These are phyloP conservation scores for Phytophthora syringae DNA, from an alignment of 352 stramenopile genomes.

Conservation along the genomic window DNA sequence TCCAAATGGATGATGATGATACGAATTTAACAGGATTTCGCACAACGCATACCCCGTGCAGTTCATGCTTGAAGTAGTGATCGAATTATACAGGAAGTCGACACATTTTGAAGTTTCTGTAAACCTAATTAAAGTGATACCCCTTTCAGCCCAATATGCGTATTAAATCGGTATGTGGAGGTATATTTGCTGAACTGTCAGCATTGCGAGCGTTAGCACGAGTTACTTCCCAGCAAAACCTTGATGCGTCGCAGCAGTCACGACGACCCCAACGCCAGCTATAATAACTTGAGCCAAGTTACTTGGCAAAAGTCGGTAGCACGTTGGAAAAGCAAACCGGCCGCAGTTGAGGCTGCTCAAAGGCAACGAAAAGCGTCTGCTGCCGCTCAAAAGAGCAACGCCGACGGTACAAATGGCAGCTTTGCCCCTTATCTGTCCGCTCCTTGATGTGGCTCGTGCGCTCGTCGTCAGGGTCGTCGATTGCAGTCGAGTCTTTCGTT, in stretches of 20 bases:
- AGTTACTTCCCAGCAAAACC: slow-evolving; percentile 15
- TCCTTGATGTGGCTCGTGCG: slow-evolving; percentile 25
- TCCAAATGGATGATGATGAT: background rate
- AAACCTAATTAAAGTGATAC: background rate
- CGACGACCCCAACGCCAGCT: background rate
- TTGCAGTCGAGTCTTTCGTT: slow-evolving; percentile 1
- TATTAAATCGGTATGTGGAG: background rate
- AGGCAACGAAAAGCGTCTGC: slow-evolving; percentile 23
- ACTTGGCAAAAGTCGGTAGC: background rate
- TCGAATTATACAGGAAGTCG: background rate
- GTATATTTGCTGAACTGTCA: background rate
- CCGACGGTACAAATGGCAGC: slow-evolving; percentile 16
- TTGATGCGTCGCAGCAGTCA: slow-evolving; percentile 3
- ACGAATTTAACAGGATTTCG: background rate
- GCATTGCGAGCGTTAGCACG: background rate
- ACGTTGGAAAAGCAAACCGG: no score
- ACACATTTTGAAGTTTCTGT: background rate
- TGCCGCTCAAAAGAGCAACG: slow-evolving; percentile 5
- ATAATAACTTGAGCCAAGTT: no score
- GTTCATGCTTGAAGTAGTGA: background rate
- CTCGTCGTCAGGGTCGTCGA: no score
- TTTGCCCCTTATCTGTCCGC: slow-evolving; percentile 20
- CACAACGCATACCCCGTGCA: background rate
- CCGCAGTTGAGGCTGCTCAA: slow-evolving; percentile 13
- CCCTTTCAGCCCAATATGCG: background rate